phyloP scores from a whole-genome alignment of 495 filamentous ascomycete genomes.

The Tuber aestivum region DNA sequence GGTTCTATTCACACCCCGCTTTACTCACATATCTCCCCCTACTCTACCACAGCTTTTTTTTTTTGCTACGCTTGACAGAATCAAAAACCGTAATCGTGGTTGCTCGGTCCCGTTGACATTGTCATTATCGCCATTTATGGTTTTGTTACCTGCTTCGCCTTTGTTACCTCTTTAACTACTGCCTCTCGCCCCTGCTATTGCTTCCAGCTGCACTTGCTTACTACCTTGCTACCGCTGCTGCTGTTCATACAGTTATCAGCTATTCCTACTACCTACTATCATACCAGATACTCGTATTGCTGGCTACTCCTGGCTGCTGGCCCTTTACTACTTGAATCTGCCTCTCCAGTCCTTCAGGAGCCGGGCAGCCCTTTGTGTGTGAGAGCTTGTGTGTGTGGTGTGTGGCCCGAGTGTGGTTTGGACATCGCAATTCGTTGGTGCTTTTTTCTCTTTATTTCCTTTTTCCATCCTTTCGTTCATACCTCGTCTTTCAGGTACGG shows the following conservation, averaged over 20 bases:
- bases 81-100: background rate
- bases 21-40: background rate
- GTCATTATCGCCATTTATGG: background rate
- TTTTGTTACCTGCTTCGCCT: background rate
- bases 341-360: conserved; percentile 26
- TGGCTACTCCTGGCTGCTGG: background rate
- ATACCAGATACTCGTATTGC: background rate
- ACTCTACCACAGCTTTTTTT: background rate
- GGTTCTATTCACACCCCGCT: background rate
- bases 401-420: conserved; percentile 19
- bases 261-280: background rate
- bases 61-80: background rate
- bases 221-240: conserved; percentile 34
- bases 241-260: conserved; percentile 7
- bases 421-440: conserved; percentile 35
- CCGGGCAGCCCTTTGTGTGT: conserved; percentile 25
- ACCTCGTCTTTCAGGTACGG: conserved; percentile 25
- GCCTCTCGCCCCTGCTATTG: background rate
- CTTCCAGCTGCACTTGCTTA: conserved; percentile 30
- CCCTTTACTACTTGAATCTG: background rate
- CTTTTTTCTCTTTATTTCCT: conserved; percentile 27
- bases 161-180: background rate
- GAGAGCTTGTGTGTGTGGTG: background rate
- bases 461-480: background rate
- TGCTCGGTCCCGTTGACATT: background rate